Evolutionary conservation across 176 grass and related monocot genomes (phyloP), one percentile per base, ranked within the genome.

Genomic region (Bothriochloa decipiens): DNA sequence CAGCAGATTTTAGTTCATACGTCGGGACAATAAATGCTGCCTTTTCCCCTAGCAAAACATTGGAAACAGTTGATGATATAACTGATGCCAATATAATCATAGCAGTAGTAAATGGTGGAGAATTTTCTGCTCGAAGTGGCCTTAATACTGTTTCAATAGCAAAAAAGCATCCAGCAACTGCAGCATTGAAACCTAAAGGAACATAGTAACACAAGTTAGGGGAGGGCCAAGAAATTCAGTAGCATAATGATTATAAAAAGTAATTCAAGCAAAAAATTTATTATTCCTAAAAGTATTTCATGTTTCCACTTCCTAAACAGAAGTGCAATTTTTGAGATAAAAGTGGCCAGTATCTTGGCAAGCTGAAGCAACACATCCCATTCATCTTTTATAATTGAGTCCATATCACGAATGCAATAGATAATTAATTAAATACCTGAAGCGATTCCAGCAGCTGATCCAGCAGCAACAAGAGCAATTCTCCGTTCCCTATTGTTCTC

Each of bases 1-100:
- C 93, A 90, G 93, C 93, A 89, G 96, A 98, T 94, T 98, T 98
- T 85, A 95, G 89, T 93, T 98, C 91, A 87, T 98, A 98, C 70
- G 96, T 87, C 55, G 93, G 96, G 81, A 98, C 96, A 94, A 92
- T 90, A 72, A 96, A 98, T 78, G 96, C 93, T 74, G 96, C 91
- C 74, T 90, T 98, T 82, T 98, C 96, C 79, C 89, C 93, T 83
- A 94, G 66, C 73, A 98, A 84, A 78, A 98, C 96, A 83, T 98
- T 98, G 57, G 93, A 95, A 39, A 98, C 93, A 60, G 96, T 98
- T 83, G 96, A 98, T 76, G 93, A 98, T 90, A 98, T 98, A 87
- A 98, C 91, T 67, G 96, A 95, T 75, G 96, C 93, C 87, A 98
- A 89, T 77, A 98, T 98, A 85, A 98, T 95, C 93, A 95, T 98